Conservation (phyloP, 1,139 yeast genomes). For the Blastobotrys arbuscula region DNA sequence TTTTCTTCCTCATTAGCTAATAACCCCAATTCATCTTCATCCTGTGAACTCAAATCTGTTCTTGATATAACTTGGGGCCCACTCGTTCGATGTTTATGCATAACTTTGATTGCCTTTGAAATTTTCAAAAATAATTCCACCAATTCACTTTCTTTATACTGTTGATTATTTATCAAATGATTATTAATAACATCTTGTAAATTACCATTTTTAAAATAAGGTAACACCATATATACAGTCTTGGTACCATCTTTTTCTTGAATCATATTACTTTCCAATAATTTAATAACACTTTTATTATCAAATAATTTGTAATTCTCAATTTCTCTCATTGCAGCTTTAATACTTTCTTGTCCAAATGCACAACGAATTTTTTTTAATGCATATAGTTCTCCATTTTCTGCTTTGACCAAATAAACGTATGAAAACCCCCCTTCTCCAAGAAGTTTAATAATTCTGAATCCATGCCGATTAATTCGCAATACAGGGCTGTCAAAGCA, state of each 20-base stretch:
- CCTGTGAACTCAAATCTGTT: conserved; percentile 7
- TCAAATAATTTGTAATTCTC: conserved; percentile 67
- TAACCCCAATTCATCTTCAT: conserved; percentile 16
- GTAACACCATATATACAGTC: conserved; percentile 71
- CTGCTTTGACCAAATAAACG: conserved; percentile 69
- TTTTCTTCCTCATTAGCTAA: conserved; percentile 3
- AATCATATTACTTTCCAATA: conserved; percentile 63
- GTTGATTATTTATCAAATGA: conserved; percentile 50
- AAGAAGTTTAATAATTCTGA: conserved; percentile 54
- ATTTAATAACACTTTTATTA: conserved; percentile 60
- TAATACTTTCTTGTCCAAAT: conserved; percentile 71
- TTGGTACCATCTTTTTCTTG: conserved; percentile 76
- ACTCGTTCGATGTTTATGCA: conserved; percentile 53
- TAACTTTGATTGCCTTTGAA: conserved; percentile 65
- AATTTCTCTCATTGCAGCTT: conserved; percentile 69
- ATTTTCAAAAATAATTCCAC: conserved; percentile 58
- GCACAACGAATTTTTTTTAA: conserved; percentile 84
- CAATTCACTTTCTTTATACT: conserved; percentile 58
- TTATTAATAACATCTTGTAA: conserved; percentile 71
- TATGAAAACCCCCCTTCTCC: conserved; percentile 92
- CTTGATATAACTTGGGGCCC: conserved; percentile 9
- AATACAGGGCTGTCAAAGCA: conserved; percentile 37
- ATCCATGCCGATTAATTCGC: conserved; percentile 32
- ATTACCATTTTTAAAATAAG: conserved; percentile 66
- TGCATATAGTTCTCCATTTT: conserved; percentile 53